phyloP scores from a whole-genome alignment of 129 eudicot species.

The Glebionis coronaria region DNA sequence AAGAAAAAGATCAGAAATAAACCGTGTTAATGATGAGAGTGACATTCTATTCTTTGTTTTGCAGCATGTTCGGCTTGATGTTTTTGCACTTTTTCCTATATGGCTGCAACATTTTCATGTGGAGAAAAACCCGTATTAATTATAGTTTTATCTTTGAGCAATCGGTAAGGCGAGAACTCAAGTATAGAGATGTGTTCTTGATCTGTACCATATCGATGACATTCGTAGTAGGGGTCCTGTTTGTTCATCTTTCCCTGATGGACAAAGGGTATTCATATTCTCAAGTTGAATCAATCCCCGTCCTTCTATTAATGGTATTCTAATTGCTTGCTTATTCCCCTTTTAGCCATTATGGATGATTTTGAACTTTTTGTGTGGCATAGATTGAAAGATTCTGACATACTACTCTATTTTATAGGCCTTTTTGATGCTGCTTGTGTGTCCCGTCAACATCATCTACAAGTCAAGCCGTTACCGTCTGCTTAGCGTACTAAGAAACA shows the following conservation, averaged over 20 bases:
- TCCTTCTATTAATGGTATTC: constrained; percentile 71
- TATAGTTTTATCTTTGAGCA: constrained; percentile 91
- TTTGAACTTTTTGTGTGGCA: background rate
- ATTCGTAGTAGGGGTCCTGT: constrained; percentile 67
- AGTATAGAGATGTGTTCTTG: constrained; percentile 86
- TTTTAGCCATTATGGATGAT: constrained; percentile 1
- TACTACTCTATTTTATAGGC: constrained; percentile 41
- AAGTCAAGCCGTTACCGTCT: constrained; percentile 78
- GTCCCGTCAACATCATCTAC: constrained; percentile 79
- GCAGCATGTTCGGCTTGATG: constrained; percentile 92
- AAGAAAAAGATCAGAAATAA: background rate
- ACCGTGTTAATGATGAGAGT: background rate
- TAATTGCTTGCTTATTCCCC: background rate
- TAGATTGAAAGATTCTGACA: constrained; percentile 5
- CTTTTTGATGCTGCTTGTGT: constrained; percentile 58
- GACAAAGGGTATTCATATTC: constrained; percentile 67
- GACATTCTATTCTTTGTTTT: constrained; percentile 23
- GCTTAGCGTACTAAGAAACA: constrained; percentile 70
- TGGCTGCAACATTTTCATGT: constrained; percentile 91
- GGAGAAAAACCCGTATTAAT: constrained; percentile 76
- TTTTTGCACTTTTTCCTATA: constrained; percentile 81
- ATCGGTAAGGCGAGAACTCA: constrained; percentile 59
- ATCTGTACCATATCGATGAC: constrained; percentile 81
- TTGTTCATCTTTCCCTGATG: constrained; percentile 66
- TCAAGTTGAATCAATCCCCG: constrained; percentile 80